phyloP scores from a whole-genome alignment of 1,139 yeast genomes.

The Arxiozyma bovina region DNA sequence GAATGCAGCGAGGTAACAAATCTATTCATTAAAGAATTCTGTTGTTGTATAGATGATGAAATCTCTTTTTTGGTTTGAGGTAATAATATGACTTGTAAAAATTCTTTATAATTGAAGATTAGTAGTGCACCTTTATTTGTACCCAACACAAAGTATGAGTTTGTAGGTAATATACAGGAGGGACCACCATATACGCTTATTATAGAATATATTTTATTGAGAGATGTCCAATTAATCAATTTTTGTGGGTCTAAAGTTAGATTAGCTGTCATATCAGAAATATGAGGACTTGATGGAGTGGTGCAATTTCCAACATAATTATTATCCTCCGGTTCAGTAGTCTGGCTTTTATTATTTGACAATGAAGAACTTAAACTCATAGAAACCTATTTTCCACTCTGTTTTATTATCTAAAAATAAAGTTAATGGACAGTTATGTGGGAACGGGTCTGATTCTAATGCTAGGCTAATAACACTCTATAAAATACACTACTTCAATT shows the following conservation, averaged over 20 bases:
- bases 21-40: background rate
- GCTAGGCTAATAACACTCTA: background rate
- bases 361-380: background rate
- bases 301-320: background rate
- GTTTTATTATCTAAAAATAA: too few species aligned
- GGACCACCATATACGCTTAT: constrained; percentile 28
- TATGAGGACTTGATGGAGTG: background rate
- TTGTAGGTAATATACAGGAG: constrained; percentile 20
- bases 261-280: background rate
- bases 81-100: constrained; percentile 19
- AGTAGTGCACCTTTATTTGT: constrained; percentile 25
- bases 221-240: constrained; percentile 20
- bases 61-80: constrained; percentile 13
- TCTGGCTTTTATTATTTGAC: background rate
- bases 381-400: background rate
- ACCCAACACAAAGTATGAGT: constrained; percentile 24
- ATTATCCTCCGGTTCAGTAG: background rate
- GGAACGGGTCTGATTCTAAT: background rate
- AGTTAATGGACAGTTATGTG: background rate
- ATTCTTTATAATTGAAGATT: constrained; percentile 26
- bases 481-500: background rate
- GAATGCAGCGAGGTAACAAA: constrained; percentile 11
- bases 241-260: background rate
- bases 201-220: constrained; percentile 21
- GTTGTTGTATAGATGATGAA: background rate